phyloP scores from a whole-genome alignment of 139 green algal genomes.

The Volvox reticuliferus region DNA sequence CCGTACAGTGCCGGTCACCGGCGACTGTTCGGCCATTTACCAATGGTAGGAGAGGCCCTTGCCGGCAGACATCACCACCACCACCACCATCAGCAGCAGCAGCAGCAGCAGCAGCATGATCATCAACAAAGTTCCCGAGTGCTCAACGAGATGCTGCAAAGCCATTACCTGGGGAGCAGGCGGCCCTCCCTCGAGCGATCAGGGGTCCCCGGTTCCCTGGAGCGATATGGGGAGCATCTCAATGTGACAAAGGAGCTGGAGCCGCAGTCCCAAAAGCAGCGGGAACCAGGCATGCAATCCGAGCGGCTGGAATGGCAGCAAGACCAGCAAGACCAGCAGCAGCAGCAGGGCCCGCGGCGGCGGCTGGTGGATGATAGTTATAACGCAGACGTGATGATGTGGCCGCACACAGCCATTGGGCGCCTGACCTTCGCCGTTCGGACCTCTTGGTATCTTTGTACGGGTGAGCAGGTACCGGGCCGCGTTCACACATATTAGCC shows the following conservation, averaged over 20 bases:
- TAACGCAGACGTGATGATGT: not conserved
- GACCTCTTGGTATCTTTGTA: not conserved
- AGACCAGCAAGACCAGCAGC: not conserved
- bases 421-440: not conserved
- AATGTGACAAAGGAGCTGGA: no score
- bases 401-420: slow-evolving; percentile 4
- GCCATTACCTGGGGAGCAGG: not conserved
- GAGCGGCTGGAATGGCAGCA: not conserved
- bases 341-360: not conserved
- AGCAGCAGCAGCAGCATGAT: not conserved
- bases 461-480: not conserved
- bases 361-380: slow-evolving; percentile 10
- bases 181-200: no score
- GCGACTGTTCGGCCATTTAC: no score
- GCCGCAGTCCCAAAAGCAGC: no score
- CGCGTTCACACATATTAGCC: no score
- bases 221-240: no score
- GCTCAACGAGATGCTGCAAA: not conserved
- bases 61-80: no score
- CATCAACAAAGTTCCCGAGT: not conserved
- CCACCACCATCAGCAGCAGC: not conserved
- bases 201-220: no score
- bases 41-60: no score
- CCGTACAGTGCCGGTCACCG: not conserved
- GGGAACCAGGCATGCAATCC: no score